These are phyloP conservation scores for Penicillium turbatum DNA, from an alignment of 495 filamentous ascomycete genomes.

Conservation along the genomic window DNA sequence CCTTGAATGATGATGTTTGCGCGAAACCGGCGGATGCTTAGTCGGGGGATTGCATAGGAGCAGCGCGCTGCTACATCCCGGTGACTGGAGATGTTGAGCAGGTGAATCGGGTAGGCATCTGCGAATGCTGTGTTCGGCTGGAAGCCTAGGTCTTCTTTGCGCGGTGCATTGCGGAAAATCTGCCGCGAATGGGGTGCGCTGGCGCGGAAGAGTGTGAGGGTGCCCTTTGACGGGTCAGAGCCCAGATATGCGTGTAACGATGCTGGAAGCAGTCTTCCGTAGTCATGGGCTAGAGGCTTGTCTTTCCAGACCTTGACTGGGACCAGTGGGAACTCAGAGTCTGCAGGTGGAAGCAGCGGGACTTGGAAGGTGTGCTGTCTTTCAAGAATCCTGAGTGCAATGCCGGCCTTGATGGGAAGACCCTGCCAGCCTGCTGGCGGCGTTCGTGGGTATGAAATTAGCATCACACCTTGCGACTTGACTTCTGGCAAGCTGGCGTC, in stretches of 20 bases:
- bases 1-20: constrained; percentile 77
- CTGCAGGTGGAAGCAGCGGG: constrained; percentile 58
- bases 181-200: constrained; percentile 56
- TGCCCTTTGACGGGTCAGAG: constrained; percentile 38
- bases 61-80: constrained; percentile 54
- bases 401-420: constrained; percentile 13
- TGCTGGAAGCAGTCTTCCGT: constrained; percentile 45
- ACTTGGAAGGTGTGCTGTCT: constrained; percentile 47
- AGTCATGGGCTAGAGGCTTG: constrained; percentile 43
- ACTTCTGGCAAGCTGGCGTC: constrained; percentile 35
- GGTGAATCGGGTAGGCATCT: constrained; percentile 84
- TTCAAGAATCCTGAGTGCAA: constrained; percentile 21
- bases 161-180: constrained; percentile 73
- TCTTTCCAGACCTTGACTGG: constrained; percentile 81
- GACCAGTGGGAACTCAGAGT: constrained; percentile 53
- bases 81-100: constrained; percentile 72
- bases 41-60: constrained; percentile 50
- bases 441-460: constrained; percentile 36
- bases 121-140: constrained; percentile 76
- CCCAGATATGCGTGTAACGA: constrained; percentile 55
- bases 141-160: constrained; percentile 62
- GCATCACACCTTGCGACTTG: constrained; percentile 35
- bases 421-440: constrained; percentile 8
- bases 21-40: constrained; percentile 71
- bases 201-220: constrained; percentile 65